Percentiles rank a stretch among this genome's conserved stretches.
Evolutionary conservation across 2,329 filamentous ascomycete genomes (phyloP).

Genomic region (Myotisia sp.): DNA sequence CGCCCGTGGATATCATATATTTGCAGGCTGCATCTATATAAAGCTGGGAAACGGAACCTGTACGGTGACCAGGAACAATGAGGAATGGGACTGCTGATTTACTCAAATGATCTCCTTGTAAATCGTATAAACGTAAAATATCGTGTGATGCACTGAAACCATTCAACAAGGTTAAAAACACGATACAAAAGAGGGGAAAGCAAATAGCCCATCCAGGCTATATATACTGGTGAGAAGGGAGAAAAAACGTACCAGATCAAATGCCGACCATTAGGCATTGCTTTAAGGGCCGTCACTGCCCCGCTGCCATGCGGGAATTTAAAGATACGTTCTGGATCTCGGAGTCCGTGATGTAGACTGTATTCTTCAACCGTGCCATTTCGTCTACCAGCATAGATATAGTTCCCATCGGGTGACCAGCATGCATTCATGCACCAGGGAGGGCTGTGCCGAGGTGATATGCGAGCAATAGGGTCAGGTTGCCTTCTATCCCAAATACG

Average conservation of each 20-base stretch:
- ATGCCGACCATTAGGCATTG: conserved; percentile 88
- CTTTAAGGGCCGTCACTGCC: conserved; percentile 69
- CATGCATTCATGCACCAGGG: conserved; percentile 97
- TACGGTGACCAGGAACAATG: conserved; percentile 83
- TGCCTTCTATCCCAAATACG: conserved; percentile 45
- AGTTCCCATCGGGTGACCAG: conserved; percentile 92
- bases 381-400: conserved; percentile 78
- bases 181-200: too few relatives aligned
- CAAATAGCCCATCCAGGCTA: too few relatives aligned
- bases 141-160: conserved; percentile 70
- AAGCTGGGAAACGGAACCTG: conserved; percentile 73
- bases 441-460: conserved; percentile 60
- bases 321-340: conserved; percentile 62
- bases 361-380: conserved; percentile 94
- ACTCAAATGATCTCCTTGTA: conserved; percentile 49
- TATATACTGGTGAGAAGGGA: not conserved
- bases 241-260: conserved; percentile 55
- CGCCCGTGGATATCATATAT: conserved; percentile 84
- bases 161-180: too few relatives aligned
- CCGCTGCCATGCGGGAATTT: conserved; percentile 83
- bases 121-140: conserved; percentile 82
- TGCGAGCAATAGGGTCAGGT: conserved; percentile 61
- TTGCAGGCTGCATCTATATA: conserved; percentile 77
- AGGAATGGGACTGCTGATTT: conserved; percentile 81
- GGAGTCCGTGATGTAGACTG: conserved; percentile 64